Evolutionary conservation across 2,329 filamentous ascomycete genomes (phyloP).

Genomic region (Emmonsiellopsis sp.): DNA sequence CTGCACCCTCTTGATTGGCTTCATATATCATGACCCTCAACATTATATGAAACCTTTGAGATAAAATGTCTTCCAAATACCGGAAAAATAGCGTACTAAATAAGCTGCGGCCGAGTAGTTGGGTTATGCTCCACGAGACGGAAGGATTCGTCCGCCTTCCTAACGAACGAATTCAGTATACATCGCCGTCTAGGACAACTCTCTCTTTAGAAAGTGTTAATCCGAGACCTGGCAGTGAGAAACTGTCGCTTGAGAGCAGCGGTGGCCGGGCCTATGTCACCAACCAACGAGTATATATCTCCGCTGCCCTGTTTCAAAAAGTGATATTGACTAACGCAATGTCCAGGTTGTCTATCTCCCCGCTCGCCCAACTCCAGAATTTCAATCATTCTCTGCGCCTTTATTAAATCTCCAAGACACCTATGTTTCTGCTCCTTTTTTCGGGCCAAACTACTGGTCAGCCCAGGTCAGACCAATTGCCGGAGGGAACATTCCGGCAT

Average conservation of each 20-base stretch:
- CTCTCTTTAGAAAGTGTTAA: constrained; percentile 64
- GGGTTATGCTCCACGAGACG: constrained; percentile 80
- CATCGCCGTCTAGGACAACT: constrained; percentile 67
- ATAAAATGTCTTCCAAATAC: constrained; percentile 4
- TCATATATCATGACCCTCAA: not conserved
- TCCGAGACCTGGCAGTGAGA: constrained; percentile 52
- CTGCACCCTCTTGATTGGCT: not conserved
- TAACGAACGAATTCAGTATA: constrained; percentile 71
- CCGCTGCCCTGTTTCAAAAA: constrained; percentile 17
- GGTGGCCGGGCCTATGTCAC: constrained; percentile 71
- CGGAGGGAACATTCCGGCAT: constrained; percentile 70
- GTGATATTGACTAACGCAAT: not conserved
- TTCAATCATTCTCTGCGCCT: constrained; percentile 83
- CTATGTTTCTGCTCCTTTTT: constrained; percentile 79
- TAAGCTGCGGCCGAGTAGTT: constrained; percentile 41
- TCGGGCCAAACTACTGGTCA: constrained; percentile 85
- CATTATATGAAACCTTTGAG: not conserved
- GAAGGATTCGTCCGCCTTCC: constrained; percentile 73
- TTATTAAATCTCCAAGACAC: constrained; percentile 82
- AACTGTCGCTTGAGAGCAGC: constrained; percentile 62
- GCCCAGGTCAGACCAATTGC: constrained; percentile 69
- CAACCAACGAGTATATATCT: constrained; percentile 62
- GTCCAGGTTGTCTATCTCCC: constrained; percentile 78
- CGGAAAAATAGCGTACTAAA: constrained; percentile 11
- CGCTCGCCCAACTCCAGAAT: constrained; percentile 51